Conservation (phyloP, 768 basidiomycete genomes). For the Suillus luteus region DNA sequence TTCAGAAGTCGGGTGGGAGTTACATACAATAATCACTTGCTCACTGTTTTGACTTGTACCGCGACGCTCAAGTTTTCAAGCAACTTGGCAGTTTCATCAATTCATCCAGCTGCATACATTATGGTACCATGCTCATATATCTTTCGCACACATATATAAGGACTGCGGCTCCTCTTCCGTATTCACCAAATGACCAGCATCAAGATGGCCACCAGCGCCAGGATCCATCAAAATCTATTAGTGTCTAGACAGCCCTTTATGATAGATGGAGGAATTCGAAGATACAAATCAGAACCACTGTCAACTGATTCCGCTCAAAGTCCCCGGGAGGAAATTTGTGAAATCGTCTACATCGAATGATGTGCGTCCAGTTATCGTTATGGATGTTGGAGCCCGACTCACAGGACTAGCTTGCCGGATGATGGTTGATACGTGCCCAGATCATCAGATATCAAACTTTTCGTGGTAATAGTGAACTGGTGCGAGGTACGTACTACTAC, state of each 20-base stretch:
- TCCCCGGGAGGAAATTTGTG: background rate
- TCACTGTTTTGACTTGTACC: background rate
- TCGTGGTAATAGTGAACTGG: background rate
- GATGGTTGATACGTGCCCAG: constrained; percentile 1
- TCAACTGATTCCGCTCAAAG: background rate
- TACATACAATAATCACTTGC: background rate
- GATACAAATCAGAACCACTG: background rate
- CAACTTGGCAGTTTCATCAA: background rate
- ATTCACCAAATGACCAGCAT: background rate
- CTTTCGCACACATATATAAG: background rate
- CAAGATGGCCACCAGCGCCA: background rate
- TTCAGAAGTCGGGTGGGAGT: background rate
- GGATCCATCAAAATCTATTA: background rate
- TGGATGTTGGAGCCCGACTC: constrained; percentile 3
- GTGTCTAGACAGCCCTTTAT: background rate
- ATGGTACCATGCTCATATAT: background rate
- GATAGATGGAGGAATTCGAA: no score
- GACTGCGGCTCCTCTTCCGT: background rate
- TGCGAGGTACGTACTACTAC: background rate
- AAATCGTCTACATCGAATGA: background rate
- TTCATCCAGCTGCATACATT: background rate
- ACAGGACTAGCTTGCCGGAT: background rate
- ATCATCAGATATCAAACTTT: background rate
- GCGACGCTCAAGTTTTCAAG: background rate
- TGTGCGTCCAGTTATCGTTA: background rate